Evolutionary conservation across 257 asterid genomes (phyloP), one percentile per base, ranked within the genome.

Genomic region (Fraxinus anomala): DNA sequence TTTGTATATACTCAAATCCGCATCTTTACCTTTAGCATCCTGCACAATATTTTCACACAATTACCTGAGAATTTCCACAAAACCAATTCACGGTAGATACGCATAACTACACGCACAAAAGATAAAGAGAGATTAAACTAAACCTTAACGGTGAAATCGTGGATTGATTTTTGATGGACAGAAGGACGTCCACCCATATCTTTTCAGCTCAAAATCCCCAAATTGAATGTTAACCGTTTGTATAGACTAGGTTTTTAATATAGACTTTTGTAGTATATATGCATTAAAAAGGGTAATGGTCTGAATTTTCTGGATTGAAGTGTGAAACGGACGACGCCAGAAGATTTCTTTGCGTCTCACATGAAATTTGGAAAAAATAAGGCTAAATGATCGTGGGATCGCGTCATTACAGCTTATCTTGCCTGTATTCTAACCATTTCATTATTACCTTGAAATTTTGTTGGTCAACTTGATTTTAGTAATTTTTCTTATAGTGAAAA

Each of bases 61-160:
- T 31, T 7, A 80, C 72, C 16, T 9, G 17, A 36, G 47, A 51
- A 71, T 51, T 33, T 1, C 30, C 73, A 40, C 23, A 11, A 44
- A 78, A 49, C 21, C 6, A 26, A 73, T 12, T 13, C 12, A 47
- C 14, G 16, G 30, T n/a, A 30, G 24, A 10, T 42, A 24, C 30
- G 42, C 56, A 33, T 9, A 56, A 6, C 34, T 4, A 37, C 16
- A 67, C 6, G 23, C 12, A 30, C 44, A 40, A 79, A 70, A 59
- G 72, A 33, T 33, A 73, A 21, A 9, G 28, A 26, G 70, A 7
- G 21, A 7, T 71, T 75, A 71, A 54, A 61, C 4, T 12, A 12
- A 78, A 92, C 97, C 97, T 94, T 92, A 63, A 88, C 95, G 40
- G 84, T 76, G 82, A 94, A 91, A 9, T 94, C 96, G 71, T 92